Percentiles rank a stretch among this genome's conserved stretches.
Conservation (phyloP, 2,329 filamentous ascomycete species). For the Nemania sp. region DNA sequence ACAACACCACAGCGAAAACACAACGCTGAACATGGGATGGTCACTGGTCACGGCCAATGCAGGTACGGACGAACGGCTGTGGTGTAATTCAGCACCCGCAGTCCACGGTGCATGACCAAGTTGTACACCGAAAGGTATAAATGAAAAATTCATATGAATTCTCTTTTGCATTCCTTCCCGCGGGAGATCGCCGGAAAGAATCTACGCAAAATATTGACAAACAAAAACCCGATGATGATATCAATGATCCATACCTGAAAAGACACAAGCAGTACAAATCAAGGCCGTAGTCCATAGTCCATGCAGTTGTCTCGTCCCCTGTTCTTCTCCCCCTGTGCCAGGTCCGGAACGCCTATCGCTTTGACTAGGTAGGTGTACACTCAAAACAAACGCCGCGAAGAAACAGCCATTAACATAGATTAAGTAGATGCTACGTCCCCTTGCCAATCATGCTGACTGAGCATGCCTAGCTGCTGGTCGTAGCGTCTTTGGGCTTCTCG, state of each 20-base stretch:
- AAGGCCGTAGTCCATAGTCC: slow-evolving; percentile 8
- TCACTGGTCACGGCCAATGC: no score
- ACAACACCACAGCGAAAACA: no score
- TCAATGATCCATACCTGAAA: slow-evolving; percentile 4
- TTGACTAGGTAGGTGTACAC: slow-evolving; percentile 24
- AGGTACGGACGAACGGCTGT: no score
- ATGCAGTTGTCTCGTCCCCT: slow-evolving; percentile 6
- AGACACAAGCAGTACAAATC: not conserved
- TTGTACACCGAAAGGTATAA: no score
- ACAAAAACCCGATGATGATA: not conserved
- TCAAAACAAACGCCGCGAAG: slow-evolving; percentile 19
- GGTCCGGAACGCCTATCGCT: slow-evolving; percentile 32
- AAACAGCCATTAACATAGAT: not conserved
- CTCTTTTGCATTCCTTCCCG: no score
- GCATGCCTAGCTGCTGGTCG: slow-evolving; percentile 19
- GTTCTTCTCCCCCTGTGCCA: slow-evolving; percentile 19
- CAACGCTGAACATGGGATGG: no score
- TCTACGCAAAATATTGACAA: not conserved
- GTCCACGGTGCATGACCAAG: not conserved
- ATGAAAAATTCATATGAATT: no score
- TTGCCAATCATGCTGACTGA: not conserved
- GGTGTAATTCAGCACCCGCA: no score
- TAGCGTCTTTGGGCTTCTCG: slow-evolving; percentile 24
- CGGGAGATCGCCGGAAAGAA: not conserved
- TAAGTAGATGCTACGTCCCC: slow-evolving; percentile 1